Percentiles rank a stretch among this genome's conserved stretches.
These are phyloP conservation scores for Leptographium wingfieldii DNA, from an alignment of 2,329 filamentous ascomycete species.

Conservation along the genomic window DNA sequence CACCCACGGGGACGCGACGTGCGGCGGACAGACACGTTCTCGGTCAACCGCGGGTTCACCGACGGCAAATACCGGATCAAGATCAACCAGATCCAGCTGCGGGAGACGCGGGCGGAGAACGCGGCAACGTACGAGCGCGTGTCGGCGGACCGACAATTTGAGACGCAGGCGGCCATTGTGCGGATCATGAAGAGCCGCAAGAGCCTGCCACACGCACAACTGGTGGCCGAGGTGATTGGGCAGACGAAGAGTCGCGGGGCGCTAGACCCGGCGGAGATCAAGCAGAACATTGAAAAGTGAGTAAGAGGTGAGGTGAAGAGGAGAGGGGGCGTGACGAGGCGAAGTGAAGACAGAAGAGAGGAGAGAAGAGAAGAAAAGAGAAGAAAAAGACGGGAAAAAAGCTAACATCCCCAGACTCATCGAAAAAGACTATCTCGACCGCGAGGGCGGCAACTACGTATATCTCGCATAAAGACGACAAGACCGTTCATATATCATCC, in stretches of 20 bases:
- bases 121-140: constrained; percentile 87
- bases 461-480: constrained; percentile 46
- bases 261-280: constrained; percentile 77
- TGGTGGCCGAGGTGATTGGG: constrained; percentile 85
- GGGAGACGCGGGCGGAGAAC: constrained; percentile 92
- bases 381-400: not conserved
- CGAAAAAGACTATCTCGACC: constrained; percentile 86
- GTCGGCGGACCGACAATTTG: constrained; percentile 79
- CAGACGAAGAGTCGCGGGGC: constrained; percentile 79
- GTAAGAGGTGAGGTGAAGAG: constrained; percentile 16
- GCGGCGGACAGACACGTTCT: constrained; percentile 66
- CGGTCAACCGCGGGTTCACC: constrained; percentile 62
- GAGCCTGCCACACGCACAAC: constrained; percentile 69
- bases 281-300: constrained; percentile 91
- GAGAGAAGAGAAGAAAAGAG: not conserved
- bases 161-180: constrained; percentile 94
- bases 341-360: not conserved
- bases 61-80: constrained; percentile 85
- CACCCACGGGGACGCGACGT: constrained; percentile 77
- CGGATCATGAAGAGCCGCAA: constrained; percentile 94
- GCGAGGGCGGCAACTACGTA: constrained; percentile 56
- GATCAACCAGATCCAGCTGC: constrained; percentile 97
- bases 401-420: constrained; percentile 47
- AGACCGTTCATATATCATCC: not conserved
- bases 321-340: not conserved